Conservation (phyloP, 1,284 basidiomycete species). For the Singerocomus rubriflavus region DNA sequence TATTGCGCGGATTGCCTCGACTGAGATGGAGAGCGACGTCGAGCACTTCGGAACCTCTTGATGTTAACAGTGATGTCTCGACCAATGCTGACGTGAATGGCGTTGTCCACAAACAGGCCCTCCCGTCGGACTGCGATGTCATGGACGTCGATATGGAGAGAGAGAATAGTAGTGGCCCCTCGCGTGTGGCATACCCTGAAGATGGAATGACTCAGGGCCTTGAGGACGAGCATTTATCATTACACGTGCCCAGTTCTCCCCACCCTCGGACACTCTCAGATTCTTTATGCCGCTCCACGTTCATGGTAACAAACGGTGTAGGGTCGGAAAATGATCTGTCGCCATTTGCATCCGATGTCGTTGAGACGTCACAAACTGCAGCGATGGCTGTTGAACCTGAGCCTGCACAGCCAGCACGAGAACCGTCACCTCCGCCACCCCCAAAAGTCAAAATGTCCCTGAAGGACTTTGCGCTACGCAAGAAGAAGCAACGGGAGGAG, state of each 20-base stretch:
- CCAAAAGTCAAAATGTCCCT: slow-evolving; percentile 50
- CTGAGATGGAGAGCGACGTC: slow-evolving; percentile 6
- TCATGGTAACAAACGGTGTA: background rate
- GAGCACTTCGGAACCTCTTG: slow-evolving; percentile 4
- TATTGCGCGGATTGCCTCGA: slow-evolving; percentile 18
- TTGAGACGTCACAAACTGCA: slow-evolving; percentile 11
- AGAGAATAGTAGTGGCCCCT: background rate
- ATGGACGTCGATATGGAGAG: slow-evolving; percentile 26
- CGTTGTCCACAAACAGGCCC: background rate
- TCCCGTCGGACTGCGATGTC: slow-evolving; percentile 7
- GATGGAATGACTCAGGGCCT: background rate
- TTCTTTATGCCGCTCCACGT: background rate
- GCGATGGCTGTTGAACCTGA: slow-evolving; percentile 10
- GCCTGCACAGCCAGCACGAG: slow-evolving; percentile 9
- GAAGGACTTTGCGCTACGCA: slow-evolving; percentile 47
- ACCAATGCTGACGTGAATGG: background rate
- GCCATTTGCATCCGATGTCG: background rate
- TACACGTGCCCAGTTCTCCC: slow-evolving; percentile 3
- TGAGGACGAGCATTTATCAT: background rate
- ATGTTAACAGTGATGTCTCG: background rate
- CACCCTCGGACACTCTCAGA: background rate
- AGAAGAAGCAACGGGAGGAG: slow-evolving; percentile 44
- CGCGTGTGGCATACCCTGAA: background rate
- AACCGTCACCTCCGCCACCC: slow-evolving; percentile 24
- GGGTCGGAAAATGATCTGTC: background rate